These are phyloP conservation scores for Picea abies DNA, from an alignment of 83 land plant species.

Conservation along the genomic window DNA sequence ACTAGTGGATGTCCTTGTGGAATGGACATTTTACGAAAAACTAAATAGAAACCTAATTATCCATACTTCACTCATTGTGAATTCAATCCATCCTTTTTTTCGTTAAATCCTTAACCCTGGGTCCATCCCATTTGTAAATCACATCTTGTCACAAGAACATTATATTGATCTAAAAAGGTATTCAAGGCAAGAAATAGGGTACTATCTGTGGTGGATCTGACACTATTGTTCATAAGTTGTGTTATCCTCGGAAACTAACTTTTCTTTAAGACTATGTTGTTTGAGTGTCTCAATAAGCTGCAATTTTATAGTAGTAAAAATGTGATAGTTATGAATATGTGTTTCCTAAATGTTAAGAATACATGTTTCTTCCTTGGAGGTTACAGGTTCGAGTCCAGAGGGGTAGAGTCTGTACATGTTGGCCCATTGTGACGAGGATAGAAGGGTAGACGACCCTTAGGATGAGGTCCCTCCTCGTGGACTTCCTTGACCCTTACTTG, in stretches of 20 bases:
- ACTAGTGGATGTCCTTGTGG: no score
- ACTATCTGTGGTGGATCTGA: conserved; percentile 62
- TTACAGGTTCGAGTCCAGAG: no score
- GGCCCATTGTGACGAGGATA: no score
- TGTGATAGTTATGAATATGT: conserved; percentile 55
- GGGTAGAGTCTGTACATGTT: no score
- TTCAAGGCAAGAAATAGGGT: conserved; percentile 90
- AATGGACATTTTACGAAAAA: conserved; percentile 33
- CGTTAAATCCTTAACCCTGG: conserved; percentile 66
- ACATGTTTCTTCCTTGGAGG: no score
- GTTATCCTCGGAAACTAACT: conserved; percentile 77
- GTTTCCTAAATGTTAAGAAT: no score
- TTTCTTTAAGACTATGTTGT: conserved; percentile 62
- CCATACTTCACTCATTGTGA: conserved; percentile 75
- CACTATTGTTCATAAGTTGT: conserved; percentile 70
- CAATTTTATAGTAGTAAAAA: conserved; percentile 85
- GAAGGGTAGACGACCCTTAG: no score
- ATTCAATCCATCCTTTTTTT: conserved; percentile 70
- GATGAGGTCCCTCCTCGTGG: no score
- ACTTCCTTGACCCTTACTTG: no score
- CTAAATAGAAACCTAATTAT: conserved; percentile 12
- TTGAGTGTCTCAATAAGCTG: conserved; percentile 59
- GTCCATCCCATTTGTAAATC: conserved; percentile 91
- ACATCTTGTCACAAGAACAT: conserved; percentile 71
- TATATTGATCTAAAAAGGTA: conserved; percentile 73